Base-by-base conservation (phyloP, 305 asterid genomes). In the Solanum hybrid region DNA sequence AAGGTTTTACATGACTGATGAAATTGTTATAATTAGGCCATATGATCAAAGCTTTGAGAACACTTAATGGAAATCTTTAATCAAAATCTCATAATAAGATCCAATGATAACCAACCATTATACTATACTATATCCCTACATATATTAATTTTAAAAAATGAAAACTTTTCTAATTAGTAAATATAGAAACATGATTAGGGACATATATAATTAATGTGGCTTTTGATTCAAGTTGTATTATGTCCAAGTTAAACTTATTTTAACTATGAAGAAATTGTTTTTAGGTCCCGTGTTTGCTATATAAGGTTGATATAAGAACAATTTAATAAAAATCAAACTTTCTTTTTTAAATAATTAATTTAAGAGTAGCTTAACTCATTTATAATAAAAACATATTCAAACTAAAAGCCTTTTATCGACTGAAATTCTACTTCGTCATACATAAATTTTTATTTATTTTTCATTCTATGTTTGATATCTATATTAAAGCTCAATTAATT, bases 171-270 rank as follows among this genome's bases (percentile, higher is more conserved):
- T 14, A 16, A 17, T 42, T 27, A 42, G 22, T 27, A 9, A 81
- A 79, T 79, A 13, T 17, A 38, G 24, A 24, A 27, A 31, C 37
- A 42, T 81, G 26, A 42, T 27, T 20, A 22, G 69, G 73, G 87
- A 31, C 38, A 51, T 42, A 42, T 42, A 42, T 84, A 51, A 84
- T 84, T 84, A 84, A 51, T 20, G 87, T 84, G 9, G 29, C 42
- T 84, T 84, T 5, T 84, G 5, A 20, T 51, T 51, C 22, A 84
- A 84, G 75, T 17, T 51, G 73, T 46, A 7, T 51, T 1, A 5
- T 84, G 87, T 31, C 75, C 20, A 78, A 78, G 24, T 78, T 46
- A 31, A 84, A 46, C 73, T 27, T 46, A 32, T 4, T 46, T 27
- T 27, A 42, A 8, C 1, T 27, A 56, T 42, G 38, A 82, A 82